Conservation (phyloP, 164 flowering plant species). For the Sedum album region DNA sequence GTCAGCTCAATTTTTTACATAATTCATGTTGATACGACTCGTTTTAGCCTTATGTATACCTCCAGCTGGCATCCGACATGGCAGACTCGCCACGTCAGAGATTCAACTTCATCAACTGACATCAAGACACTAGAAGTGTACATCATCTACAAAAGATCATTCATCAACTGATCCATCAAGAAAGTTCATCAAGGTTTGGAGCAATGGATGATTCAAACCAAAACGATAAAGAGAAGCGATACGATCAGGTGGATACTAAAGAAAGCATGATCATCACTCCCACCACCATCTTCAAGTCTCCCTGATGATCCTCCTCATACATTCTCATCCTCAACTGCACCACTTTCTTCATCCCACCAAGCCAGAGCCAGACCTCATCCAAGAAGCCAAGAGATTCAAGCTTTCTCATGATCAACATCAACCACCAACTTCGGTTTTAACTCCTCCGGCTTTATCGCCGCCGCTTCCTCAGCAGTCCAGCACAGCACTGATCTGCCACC, state of each 20-base stretch:
- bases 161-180: no score
- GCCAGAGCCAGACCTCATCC: neutral
- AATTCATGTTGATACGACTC: no score
- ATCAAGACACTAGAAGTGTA: no score
- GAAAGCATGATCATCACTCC: neutral
- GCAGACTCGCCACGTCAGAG: no score
- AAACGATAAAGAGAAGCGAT: neutral
- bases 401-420: neutral
- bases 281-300: neutral
- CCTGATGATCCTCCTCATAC: neutral
- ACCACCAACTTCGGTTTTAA: neutral
- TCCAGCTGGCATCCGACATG: no score
- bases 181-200: neutral
- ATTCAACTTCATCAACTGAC: no score
- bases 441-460: no score
- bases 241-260: neutral
- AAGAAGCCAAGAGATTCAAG: neutral
- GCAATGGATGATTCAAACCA: neutral
- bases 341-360: neutral
- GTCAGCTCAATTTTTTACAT: no score
- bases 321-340: neutral
- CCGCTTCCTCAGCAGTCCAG: no score
- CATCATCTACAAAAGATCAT: no score
- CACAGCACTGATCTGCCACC: no score
- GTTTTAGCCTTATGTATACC: no score